Percentiles rank a stretch among this genome's conserved stretches.
Evolutionary conservation across 352 stramenopile species (phyloP).

Genomic region (Pythium aphanidermatum): DNA sequence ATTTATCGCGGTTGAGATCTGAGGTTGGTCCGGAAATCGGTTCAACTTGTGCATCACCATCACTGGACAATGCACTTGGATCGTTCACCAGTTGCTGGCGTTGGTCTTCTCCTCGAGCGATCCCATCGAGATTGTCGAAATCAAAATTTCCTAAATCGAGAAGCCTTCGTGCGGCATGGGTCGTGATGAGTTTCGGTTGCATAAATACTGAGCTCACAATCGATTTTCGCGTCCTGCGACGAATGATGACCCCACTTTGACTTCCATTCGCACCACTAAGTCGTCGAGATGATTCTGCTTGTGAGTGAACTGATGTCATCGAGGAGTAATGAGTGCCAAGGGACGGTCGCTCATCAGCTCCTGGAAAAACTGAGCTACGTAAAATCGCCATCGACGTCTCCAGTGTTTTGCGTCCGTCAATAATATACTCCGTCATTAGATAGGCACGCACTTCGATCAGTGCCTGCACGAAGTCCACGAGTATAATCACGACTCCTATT

Average conservation of each 20-base stretch:
- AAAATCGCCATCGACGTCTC: slow-evolving; percentile 13
- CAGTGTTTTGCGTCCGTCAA: slow-evolving; percentile 7
- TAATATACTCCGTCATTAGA: slow-evolving; percentile 5
- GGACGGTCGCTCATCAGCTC: slow-evolving; percentile 7
- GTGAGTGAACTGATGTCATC: neutral
- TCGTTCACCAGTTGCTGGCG: no score
- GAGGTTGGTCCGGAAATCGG: no score
- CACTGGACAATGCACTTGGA: no score
- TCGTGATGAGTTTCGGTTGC: slow-evolving; percentile 9
- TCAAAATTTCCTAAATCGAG: slow-evolving; percentile 2
- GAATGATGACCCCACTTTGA: neutral
- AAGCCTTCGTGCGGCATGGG: slow-evolving; percentile 6
- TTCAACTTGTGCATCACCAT: no score
- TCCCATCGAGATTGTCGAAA: slow-evolving; percentile 3
- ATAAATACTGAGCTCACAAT: slow-evolving; percentile 8
- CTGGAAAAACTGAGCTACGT: slow-evolving; percentile 7
- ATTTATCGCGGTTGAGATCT: no score
- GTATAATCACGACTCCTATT: slow-evolving; percentile 8
- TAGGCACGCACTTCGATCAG: slow-evolving; percentile 13
- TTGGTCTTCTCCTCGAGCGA: no score
- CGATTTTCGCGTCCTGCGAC: neutral
- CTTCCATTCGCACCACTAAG: slow-evolving; percentile 1
- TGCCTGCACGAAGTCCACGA: slow-evolving; percentile 11
- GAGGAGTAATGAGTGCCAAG: slow-evolving; percentile 1
- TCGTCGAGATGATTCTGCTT: neutral